phyloP scores from a whole-genome alignment of 148 eudicot species.

The Cornus suecica region DNA sequence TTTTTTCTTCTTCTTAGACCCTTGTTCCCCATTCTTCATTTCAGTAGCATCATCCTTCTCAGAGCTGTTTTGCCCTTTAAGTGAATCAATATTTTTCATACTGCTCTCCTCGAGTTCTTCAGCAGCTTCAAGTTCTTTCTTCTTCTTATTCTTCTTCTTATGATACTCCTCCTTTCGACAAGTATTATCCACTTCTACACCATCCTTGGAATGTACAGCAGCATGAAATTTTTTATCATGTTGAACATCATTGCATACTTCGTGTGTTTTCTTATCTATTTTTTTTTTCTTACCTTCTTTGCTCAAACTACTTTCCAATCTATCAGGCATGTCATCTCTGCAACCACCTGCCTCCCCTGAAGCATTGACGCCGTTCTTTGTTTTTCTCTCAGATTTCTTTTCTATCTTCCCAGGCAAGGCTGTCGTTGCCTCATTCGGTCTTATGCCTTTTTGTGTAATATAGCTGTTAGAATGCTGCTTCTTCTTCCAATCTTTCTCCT shows the following conservation, averaged over 20 bases:
- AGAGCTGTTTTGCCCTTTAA: no score
- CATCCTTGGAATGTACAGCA: background rate
- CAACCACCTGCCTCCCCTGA: background rate
- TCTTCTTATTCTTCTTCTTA: background rate
- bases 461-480: background rate
- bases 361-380: background rate
- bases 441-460: background rate
- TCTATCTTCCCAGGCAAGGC: background rate
- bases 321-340: background rate
- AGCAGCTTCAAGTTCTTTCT: slow-evolving; percentile 8
- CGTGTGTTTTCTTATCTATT: background rate
- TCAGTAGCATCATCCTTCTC: no score
- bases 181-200: background rate
- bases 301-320: background rate
- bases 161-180: background rate
- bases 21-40: no score
- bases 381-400: background rate
- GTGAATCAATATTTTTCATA: no score
- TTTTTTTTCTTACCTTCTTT: background rate
- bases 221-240: background rate
- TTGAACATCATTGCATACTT: background rate
- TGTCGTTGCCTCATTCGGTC: background rate
- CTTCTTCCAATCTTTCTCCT: background rate
- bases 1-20: no score
- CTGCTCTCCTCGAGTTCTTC: no score